Conservation (phyloP, 192 early-diverging fungal genomes). For the Helicostylum pulchrum region DNA sequence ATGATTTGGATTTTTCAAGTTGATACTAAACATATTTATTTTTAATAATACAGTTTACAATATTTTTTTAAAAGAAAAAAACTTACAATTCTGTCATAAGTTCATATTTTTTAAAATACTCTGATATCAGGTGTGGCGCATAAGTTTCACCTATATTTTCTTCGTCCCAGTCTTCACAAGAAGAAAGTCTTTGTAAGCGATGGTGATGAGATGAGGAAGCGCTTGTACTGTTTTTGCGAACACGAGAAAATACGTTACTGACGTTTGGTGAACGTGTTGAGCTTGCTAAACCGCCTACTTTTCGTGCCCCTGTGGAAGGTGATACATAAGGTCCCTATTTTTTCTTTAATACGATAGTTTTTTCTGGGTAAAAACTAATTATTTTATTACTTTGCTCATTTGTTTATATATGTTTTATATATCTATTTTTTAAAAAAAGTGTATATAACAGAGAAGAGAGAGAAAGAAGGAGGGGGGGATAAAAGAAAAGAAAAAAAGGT, state of each 20-base stretch:
- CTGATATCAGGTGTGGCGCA: slow-evolving; percentile 17
- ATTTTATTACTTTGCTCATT: slow-evolving; percentile 9
- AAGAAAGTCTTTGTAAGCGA: not conserved
- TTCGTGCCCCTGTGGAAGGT: slow-evolving; percentile 15
- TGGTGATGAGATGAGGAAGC: not conserved
- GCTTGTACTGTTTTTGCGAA: not conserved
- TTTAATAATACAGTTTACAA: no score
- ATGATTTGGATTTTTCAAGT: slow-evolving; percentile 71
- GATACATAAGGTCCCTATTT: slow-evolving; percentile 10
- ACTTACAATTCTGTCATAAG: slow-evolving; percentile 72
- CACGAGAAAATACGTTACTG: slow-evolving; percentile 15
- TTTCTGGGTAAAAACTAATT: not conserved
- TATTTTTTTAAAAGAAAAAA: no score
- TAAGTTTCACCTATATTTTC: slow-evolving; percentile 10
- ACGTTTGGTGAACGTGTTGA: slow-evolving; percentile 14
- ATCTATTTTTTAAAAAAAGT: no score
- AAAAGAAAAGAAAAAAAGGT: no score
- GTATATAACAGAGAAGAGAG: not conserved
- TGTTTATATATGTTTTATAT: slow-evolving; percentile 1
- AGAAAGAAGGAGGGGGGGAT: not conserved
- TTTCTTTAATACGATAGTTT: not conserved
- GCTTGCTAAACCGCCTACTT: not conserved
- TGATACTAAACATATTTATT: slow-evolving; percentile 47
- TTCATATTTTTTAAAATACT: slow-evolving; percentile 60
- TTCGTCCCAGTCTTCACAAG: slow-evolving; percentile 18